Evolutionary conservation across 352 stramenopile genomes (phyloP).

Genomic region (Globisporangium ultimum): DNA sequence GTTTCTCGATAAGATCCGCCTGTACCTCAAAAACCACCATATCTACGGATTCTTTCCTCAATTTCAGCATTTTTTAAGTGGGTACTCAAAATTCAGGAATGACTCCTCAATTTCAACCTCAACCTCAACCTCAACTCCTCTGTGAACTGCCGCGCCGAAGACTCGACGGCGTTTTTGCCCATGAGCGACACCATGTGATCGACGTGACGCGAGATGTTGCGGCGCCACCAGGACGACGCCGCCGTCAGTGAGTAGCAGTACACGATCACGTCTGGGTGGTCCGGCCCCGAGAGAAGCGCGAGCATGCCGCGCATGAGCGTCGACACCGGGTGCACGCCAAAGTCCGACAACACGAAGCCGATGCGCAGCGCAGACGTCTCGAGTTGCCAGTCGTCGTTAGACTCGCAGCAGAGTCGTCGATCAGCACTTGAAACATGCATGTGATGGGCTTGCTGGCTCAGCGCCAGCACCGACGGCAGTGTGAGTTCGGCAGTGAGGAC

Average conservation of each 20-base stretch:
- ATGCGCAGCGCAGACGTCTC: constrained; percentile 34
- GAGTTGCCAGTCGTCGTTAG: constrained; percentile 17
- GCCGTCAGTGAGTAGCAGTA: constrained; percentile 73
- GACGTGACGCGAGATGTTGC: constrained; percentile 70
- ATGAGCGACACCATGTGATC: constrained; percentile 67
- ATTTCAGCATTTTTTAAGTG: too few species aligned
- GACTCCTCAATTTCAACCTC: too few species aligned
- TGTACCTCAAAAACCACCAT: too few species aligned
- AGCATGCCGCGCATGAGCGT: constrained; percentile 66
- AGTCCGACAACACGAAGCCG: constrained; percentile 81
- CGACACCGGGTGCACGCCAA: constrained; percentile 77
- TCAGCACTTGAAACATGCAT: not conserved
- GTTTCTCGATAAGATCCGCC: too few species aligned
- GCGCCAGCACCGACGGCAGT: constrained; percentile 18
- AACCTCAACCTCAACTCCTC: constrained; percentile 54
- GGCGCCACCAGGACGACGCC: constrained; percentile 69
- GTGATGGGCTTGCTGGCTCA: constrained; percentile 11
- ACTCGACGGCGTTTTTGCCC: constrained; percentile 44
- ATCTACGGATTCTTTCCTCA: too few species aligned
- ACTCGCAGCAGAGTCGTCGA: constrained; percentile 15
- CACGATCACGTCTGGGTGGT: constrained; percentile 32
- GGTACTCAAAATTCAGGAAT: too few species aligned
- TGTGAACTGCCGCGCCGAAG: constrained; percentile 47
- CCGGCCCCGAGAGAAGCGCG: constrained; percentile 29
- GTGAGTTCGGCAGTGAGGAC: constrained; percentile 23